Base-by-base conservation (phyloP, 257 asterid species). In the Linderniella brevidens region DNA sequence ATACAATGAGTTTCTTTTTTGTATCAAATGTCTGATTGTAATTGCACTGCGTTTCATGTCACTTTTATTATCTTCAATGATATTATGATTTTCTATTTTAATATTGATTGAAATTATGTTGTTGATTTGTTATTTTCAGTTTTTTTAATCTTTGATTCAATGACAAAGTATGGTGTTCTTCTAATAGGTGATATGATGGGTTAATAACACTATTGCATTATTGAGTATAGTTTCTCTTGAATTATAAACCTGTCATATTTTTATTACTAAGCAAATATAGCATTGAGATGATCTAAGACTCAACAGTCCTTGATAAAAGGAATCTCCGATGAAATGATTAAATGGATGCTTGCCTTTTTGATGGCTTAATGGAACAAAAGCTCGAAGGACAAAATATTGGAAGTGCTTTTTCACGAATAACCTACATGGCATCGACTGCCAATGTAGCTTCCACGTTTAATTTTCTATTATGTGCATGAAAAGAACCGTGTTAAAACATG, bases 371-470 rank as follows among this genome's bases (percentile, higher is more conserved):
- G 32, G 32, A 25, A 25, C 32, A 25, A 25, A 25, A 25, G 6
- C 43, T 38, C 43, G 8, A 38, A 38, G 43, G 43, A 38, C 43
- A 38, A 38, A 38, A 38, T 2, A 38, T 38, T 38, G 43, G 43
- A 11, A 8, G 43, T 38, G 43, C 8, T 38, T 38, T 38, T n/a
- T 2, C 14, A 38, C 12, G 43, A 9, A 38, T 9, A 2, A 9
- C 43, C 14, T 38, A 38, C 8, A 38, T 4, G 12, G 12, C 43
- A 38, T 1, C 12, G 1, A 9, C 14, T 38, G 43, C 14, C 12
- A n/a, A 11, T 9, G 43, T n/a, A 8, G 12, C 43, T 11, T 38
- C 43, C 12, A 38, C 12, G 43, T 38, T 38, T 38, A 3, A 38
- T 38, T 9, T 38, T 38, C 12, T 38, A 9, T 38, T 25, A 3